These are phyloP conservation scores for Primulina eburnea DNA, from an alignment of 257 asterid species.

Conservation along the genomic window DNA sequence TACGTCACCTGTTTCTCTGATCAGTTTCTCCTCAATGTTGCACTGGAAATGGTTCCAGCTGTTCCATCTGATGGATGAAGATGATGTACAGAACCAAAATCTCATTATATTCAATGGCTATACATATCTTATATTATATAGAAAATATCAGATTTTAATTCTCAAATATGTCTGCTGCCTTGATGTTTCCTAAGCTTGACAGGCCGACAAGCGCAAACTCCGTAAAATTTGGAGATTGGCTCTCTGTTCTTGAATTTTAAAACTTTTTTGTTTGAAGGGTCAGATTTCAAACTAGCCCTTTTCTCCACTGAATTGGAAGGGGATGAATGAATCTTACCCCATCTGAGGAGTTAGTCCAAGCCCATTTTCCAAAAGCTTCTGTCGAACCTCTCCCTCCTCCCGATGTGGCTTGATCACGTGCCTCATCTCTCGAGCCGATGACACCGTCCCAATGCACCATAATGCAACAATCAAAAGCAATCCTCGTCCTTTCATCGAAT, in stretches of 20 bases:
- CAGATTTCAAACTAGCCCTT: too few species aligned
- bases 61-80: constrained; percentile 63
- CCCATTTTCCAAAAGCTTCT: constrained; percentile 50
- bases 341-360: constrained; percentile 75
- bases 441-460: constrained; percentile 19
- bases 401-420: neutral
- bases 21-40: constrained; percentile 61
- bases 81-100: neutral
- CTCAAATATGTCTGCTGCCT: too few species aligned
- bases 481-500: neutral
- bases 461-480: constrained; percentile 16
- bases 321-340: constrained; percentile 48
- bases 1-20: constrained; percentile 73
- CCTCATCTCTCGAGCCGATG: too few species aligned
- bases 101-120: too few species aligned
- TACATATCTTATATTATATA: too few species aligned
- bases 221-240: too few species aligned
- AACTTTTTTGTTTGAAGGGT: too few species aligned
- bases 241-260: too few species aligned
- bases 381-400: neutral
- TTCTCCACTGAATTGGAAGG: too few species aligned
- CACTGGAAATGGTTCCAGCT: constrained; percentile 96
- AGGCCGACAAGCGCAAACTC: too few species aligned
- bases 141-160: too few species aligned
- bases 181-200: too few species aligned